These are phyloP conservation scores for Xylariaceae sp. DNA, from an alignment of 2,329 filamentous ascomycete species.

Conservation along the genomic window DNA sequence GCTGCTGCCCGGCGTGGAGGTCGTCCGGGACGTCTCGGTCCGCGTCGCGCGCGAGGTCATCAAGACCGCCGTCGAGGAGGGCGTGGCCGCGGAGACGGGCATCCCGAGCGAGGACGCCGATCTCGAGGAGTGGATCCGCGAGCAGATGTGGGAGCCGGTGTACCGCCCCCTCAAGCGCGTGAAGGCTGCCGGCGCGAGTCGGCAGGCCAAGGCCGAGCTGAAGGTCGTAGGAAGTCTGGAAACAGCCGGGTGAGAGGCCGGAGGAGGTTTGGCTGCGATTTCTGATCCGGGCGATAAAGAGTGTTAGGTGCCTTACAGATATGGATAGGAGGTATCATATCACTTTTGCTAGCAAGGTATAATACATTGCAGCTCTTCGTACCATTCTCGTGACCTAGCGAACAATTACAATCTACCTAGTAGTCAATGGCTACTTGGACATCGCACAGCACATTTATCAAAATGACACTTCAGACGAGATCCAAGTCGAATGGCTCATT, in stretches of 20 bases:
- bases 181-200: slow-evolving; percentile 54
- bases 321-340: no score
- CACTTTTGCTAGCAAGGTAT: no score
- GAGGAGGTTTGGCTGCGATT: slow-evolving; percentile 9
- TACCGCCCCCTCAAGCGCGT: slow-evolving; percentile 70
- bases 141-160: slow-evolving; percentile 80
- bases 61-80: slow-evolving; percentile 71
- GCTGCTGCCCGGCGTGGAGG: slow-evolving; percentile 76
- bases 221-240: slow-evolving; percentile 52
- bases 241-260: slow-evolving; percentile 26
- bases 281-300: no score
- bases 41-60: slow-evolving; percentile 79
- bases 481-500: no score
- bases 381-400: no score
- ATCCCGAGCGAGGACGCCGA: slow-evolving; percentile 66
- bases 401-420: no score
- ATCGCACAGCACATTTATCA: no score
- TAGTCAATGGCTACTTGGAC: no score
- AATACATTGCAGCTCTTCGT: no score
- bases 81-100: slow-evolving; percentile 64
- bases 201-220: slow-evolving; percentile 65
- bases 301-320: no score
- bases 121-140: slow-evolving; percentile 73
- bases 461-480: no score
- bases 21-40: slow-evolving; percentile 77